Evolutionary conservation across 176 grass and related monocot genomes (phyloP).

Genomic region (Alloteropsis semialata): DNA sequence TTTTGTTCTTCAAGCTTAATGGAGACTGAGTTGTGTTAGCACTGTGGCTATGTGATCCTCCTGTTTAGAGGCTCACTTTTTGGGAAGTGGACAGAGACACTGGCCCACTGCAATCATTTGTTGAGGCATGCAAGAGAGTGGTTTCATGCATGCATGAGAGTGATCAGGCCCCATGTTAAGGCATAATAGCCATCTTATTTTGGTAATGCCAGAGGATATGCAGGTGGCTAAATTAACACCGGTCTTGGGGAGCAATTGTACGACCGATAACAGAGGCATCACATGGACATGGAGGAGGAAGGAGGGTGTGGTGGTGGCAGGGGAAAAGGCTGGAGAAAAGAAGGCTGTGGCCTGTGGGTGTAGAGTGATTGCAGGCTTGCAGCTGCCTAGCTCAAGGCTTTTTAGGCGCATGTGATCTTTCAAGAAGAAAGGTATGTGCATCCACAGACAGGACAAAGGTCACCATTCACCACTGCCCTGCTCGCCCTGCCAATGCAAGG

Average conservation of each 20-base stretch:
- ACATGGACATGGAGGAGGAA: slow-evolving; percentile 54
- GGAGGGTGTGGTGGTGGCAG: slow-evolving; percentile 31
- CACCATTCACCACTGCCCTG: too few species aligned
- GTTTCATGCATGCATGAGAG: slow-evolving; percentile 1
- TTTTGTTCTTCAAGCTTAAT: not conserved
- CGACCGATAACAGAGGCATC: slow-evolving; percentile 30
- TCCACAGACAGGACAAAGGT: not conserved
- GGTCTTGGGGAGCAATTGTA: slow-evolving; percentile 38
- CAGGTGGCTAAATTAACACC: slow-evolving; percentile 15
- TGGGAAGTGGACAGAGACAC: not conserved
- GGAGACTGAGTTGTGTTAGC: not conserved
- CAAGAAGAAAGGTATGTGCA: slow-evolving; percentile 12
- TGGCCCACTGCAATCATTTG: slow-evolving; percentile 5
- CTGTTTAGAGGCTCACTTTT: not conserved
- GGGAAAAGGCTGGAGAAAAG: slow-evolving; percentile 17
- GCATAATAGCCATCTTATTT: slow-evolving; percentile 29
- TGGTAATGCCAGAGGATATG: slow-evolving; percentile 9
- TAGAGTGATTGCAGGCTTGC: slow-evolving; percentile 10
- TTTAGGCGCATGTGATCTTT: slow-evolving; percentile 42
- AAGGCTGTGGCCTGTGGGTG: not conserved
- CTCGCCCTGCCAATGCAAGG: not conserved
- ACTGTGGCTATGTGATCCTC: not conserved
- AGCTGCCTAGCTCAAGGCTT: slow-evolving; percentile 32
- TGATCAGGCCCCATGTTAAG: slow-evolving; percentile 11
- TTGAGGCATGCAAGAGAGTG: not conserved